Base-by-base conservation (phyloP, 1,284 basidiomycete species). In the Boletus smithii region DNA sequence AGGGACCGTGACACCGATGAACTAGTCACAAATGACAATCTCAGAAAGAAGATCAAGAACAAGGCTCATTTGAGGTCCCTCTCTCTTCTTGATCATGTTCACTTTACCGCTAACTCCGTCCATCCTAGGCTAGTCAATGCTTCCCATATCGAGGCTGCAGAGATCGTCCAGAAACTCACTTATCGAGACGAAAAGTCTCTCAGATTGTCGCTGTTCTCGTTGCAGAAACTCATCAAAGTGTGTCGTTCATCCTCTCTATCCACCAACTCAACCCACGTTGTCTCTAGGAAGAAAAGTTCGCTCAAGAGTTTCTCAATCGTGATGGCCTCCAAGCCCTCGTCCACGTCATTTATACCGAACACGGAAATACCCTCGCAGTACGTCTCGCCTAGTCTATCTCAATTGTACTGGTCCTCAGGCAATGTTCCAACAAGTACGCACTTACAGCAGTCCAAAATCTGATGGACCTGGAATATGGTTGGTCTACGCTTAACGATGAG, bases 21-120 rank as follows among this genome's bases (percentile, higher is more conserved):
- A 59, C 71, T 97, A 39, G 85, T 98, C n/a, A 95, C 93, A 22
- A 91, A 93, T 61, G 87, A 91, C 53, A 95, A 90, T 65, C 69
- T 91, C 61, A 77, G 81, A 62, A 85, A 80, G 70, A 91, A 88
- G 72, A 91, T 94, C 53, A 83, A 81, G 68, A 76, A 76, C 46
- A 91, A 89, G 65, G 79, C 79, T 46, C 82, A 86, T 54, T 73
- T 95, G 47, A 92, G 85, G 91, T 93, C 61, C 59, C 82, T 79
- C 38, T 26, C 36, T 42, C 26, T 18, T 39, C 34, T 22, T n/a
- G 27, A 45, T 39, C 11, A 3, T 36, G 5, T 42, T 24, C n/a
- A 4, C 8, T 40, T 24, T 35, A 10, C 26, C 38, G 26, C 52
- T 46, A 43, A 53, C 49, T 17, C 44, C 5, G 13, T 18, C 17